Conservation (phyloP, 2,329 filamentous ascomycete species). For the Orbilia quercus region DNA sequence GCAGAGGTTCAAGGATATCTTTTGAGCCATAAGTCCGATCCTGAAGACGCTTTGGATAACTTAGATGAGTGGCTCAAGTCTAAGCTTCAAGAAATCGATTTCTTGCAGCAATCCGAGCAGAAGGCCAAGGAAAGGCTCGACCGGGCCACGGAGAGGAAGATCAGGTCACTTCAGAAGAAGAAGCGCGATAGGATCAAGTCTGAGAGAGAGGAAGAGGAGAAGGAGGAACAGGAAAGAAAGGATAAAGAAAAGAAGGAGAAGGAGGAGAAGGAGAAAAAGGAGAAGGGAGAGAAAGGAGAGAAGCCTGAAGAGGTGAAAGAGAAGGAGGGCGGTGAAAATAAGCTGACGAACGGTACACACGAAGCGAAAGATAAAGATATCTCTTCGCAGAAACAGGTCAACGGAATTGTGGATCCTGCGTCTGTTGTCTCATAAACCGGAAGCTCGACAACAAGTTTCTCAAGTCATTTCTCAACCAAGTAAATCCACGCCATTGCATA, state of each 20-base stretch:
- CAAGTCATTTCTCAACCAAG: too few species aligned
- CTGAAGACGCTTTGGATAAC: conserved; percentile 66
- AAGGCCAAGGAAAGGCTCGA: conserved; percentile 72
- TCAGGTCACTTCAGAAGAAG: conserved; percentile 61
- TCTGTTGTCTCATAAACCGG: too few species aligned
- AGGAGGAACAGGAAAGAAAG: conserved; percentile 63
- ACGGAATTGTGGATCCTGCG: not conserved
- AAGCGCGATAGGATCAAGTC: conserved; percentile 64
- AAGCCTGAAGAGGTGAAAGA: conserved; percentile 61
- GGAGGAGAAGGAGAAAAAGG: conserved; percentile 61
- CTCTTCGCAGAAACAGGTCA: conserved; percentile 12
- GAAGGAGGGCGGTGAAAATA: conserved; percentile 59
- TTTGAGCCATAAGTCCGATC: conserved; percentile 69
- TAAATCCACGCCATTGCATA: not conserved
- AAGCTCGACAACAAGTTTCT: too few species aligned
- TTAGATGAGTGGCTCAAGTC: conserved; percentile 68
- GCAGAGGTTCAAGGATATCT: conserved; percentile 72
- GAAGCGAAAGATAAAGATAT: conserved; percentile 1
- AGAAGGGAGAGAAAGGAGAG: conserved; percentile 62
- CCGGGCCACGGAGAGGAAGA: conserved; percentile 62
- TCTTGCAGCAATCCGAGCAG: conserved; percentile 75
- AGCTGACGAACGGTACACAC: conserved; percentile 39
- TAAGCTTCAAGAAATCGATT: conserved; percentile 69
- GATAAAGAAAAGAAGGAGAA: conserved; percentile 71
- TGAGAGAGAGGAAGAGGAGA: conserved; percentile 65